Evolutionary conservation across 352 stramenopile species (phyloP).

Genomic region (Halophytophthora polymorphica): DNA sequence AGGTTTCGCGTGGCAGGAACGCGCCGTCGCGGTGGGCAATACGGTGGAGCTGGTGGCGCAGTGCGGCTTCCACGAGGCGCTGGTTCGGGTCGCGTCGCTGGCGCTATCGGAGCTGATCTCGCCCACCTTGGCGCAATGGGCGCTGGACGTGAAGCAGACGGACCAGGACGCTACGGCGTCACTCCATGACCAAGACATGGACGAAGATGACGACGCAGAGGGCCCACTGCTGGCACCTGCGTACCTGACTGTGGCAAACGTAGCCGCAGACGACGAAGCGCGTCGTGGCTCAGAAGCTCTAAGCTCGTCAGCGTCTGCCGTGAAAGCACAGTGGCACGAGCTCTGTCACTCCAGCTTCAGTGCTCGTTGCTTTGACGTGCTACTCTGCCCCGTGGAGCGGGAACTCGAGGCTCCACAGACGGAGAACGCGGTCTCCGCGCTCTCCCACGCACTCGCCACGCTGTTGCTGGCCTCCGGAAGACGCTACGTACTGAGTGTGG

Average conservation of each 20-base stretch:
- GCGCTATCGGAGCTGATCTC: slow-evolving; percentile 29
- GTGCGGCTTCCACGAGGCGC: slow-evolving; percentile 21
- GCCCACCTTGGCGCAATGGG: slow-evolving; percentile 31
- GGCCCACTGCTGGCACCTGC: slow-evolving; percentile 5
- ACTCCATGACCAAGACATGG: slow-evolving; percentile 29
- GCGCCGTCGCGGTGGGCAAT: slow-evolving; percentile 33
- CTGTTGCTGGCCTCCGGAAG: slow-evolving; percentile 42
- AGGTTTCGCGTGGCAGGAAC: slow-evolving; percentile 26
- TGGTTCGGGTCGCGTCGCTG: slow-evolving; percentile 18
- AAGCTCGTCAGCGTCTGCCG: slow-evolving; percentile 6
- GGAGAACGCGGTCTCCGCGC: slow-evolving; percentile 18
- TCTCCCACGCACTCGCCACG: slow-evolving; percentile 38
- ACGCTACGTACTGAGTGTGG: slow-evolving; percentile 43
- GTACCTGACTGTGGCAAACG: slow-evolving; percentile 8
- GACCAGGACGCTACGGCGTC: slow-evolving; percentile 11
- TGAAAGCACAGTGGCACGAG: slow-evolving; percentile 44
- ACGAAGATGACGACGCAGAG: slow-evolving; percentile 18
- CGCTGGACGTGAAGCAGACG: slow-evolving; percentile 29
- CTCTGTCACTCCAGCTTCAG: slow-evolving; percentile 42
- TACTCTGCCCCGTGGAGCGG: slow-evolving; percentile 14
- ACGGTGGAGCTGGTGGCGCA: slow-evolving; percentile 27
- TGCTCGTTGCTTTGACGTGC: slow-evolving; percentile 27
- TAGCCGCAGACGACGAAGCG: slow-evolving; percentile 19
- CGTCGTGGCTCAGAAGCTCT: slow-evolving; percentile 8
- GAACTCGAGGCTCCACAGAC: background rate